A percentile compares a stretch with the other conserved stretches of the same genome.
Evolutionary conservation across 2,329 filamentous ascomycete genomes (phyloP).

Genomic region (Verticillium zaregamsianum): DNA sequence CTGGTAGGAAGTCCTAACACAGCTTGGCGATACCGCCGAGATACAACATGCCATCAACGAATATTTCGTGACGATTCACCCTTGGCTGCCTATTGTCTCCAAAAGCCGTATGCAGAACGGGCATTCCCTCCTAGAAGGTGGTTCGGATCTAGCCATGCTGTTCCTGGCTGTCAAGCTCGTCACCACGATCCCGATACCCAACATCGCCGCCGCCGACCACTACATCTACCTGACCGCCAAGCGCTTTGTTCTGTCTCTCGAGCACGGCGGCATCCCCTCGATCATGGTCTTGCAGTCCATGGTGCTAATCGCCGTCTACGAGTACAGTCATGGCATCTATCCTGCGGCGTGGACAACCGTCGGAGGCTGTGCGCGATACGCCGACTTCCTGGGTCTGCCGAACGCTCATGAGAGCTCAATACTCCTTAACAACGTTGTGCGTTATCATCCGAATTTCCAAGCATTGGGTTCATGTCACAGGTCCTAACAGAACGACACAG

Average conservation of each 20-base stretch:
- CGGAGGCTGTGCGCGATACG: conserved; percentile 38
- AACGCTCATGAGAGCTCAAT: conserved; percentile 26
- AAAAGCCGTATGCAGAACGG: conserved; percentile 38
- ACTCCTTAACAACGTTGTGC: conserved; percentile 30
- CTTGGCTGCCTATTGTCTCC: conserved; percentile 44
- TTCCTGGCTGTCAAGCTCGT: conserved; percentile 46
- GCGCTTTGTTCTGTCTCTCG: conserved; percentile 33
- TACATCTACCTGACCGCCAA: conserved; percentile 38
- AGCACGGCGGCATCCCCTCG: conserved; percentile 35
- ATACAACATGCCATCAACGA: conserved; percentile 31
- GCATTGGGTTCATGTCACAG: background rate
- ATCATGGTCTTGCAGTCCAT: conserved; percentile 40
- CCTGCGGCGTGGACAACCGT: conserved; percentile 45
- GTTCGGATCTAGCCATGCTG: conserved; percentile 40
- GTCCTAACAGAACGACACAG: conserved; percentile 14
- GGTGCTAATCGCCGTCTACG: conserved; percentile 41
- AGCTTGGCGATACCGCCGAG: conserved; percentile 30
- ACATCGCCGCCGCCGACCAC: conserved; percentile 27
- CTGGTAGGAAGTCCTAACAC: conserved; percentile 30
- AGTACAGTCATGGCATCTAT: conserved; percentile 44
- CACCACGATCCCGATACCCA: conserved; percentile 28
- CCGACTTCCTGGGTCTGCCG: conserved; percentile 39
- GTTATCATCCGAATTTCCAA: conserved; percentile 3
- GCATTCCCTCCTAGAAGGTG: conserved; percentile 36
- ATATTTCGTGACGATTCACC: conserved; percentile 41